Conservation (phyloP, 2,329 filamentous ascomycete genomes). For the Cladophialophora chaetospira region DNA sequence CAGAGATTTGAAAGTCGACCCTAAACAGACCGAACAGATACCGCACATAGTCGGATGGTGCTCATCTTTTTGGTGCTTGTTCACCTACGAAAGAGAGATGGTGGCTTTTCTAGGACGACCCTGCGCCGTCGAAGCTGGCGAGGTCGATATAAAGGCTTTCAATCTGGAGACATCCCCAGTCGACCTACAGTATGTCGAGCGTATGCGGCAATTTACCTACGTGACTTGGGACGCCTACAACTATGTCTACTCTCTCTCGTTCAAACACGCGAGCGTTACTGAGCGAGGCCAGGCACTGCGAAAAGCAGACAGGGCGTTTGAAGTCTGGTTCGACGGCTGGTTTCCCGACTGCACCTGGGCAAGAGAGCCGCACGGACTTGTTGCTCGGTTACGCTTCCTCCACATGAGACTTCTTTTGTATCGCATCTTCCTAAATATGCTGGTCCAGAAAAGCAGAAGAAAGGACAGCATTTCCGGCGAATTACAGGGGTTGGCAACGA, state of each 20-base stretch:
- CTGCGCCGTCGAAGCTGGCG: slow-evolving; percentile 10
- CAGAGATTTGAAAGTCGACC: slow-evolving; percentile 4
- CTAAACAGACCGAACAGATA: not conserved
- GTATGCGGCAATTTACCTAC: slow-evolving; percentile 20
- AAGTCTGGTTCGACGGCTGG: slow-evolving; percentile 15
- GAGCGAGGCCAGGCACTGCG: slow-evolving; percentile 11
- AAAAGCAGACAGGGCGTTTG: slow-evolving; percentile 4
- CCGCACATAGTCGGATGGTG: slow-evolving; percentile 12
- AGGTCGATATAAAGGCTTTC: slow-evolving; percentile 63
- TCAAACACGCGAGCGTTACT: not conserved
- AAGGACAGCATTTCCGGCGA: slow-evolving; percentile 1
- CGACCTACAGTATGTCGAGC: slow-evolving; percentile 18
- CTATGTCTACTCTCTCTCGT: slow-evolving; percentile 17
- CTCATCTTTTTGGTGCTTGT: slow-evolving; percentile 9
- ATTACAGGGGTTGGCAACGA: slow-evolving; percentile 5
- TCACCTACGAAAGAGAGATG: slow-evolving; percentile 13
- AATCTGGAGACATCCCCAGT: slow-evolving; percentile 56
- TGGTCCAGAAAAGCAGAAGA: slow-evolving; percentile 3
- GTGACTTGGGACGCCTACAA: slow-evolving; percentile 18
- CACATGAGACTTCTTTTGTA: slow-evolving; percentile 20
- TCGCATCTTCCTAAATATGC: slow-evolving; percentile 20
- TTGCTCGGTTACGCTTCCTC: slow-evolving; percentile 10
- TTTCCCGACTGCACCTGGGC: slow-evolving; percentile 7
- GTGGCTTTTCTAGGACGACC: slow-evolving; percentile 13
- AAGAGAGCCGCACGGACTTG: slow-evolving; percentile 18